phyloP scores from a whole-genome alignment of 257 asterid species.

The Plantago elongata region DNA sequence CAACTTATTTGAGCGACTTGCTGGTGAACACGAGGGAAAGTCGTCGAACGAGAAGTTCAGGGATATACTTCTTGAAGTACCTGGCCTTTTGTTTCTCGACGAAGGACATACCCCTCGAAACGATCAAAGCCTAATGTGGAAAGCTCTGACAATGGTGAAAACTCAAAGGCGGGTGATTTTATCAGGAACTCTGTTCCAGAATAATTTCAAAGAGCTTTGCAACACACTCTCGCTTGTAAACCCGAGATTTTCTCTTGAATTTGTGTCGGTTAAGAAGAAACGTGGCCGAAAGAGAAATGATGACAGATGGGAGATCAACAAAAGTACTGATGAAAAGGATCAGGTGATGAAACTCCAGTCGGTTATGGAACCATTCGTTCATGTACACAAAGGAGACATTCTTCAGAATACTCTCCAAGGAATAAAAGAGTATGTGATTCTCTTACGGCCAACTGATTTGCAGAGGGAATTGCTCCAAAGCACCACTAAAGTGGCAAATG shows the following conservation, averaged over 20 bases:
- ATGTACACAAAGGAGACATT: slow-evolving; percentile 48
- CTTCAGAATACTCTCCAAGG: slow-evolving; percentile 65
- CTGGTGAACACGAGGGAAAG: slow-evolving; percentile 25
- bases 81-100: slow-evolving; percentile 61
- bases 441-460: slow-evolving; percentile 45
- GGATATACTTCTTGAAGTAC: slow-evolving; percentile 46
- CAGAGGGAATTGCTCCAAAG: slow-evolving; percentile 35
- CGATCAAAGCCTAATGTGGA: slow-evolving; percentile 45
- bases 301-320: slow-evolving; percentile 37
- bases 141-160: slow-evolving; percentile 39
- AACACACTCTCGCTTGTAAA: slow-evolving; percentile 64
- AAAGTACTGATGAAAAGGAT: slow-evolving; percentile 10
- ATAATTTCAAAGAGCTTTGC: slow-evolving; percentile 54
- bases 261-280: neutral
- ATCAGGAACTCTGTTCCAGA: slow-evolving; percentile 89
- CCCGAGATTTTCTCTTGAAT: slow-evolving; percentile 34
- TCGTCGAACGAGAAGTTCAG: slow-evolving; percentile 18
- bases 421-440: slow-evolving; percentile 38
- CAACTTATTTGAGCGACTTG: slow-evolving; percentile 45
- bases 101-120: slow-evolving; percentile 89
- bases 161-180: slow-evolving; percentile 61
- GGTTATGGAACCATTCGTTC: slow-evolving; percentile 61
- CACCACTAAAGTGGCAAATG: slow-evolving; percentile 1
- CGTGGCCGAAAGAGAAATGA: slow-evolving; percentile 18
- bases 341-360: slow-evolving; percentile 36